These are phyloP conservation scores for Plantago coronopus DNA, from an alignment of 305 asterid species.

Conservation along the genomic window DNA sequence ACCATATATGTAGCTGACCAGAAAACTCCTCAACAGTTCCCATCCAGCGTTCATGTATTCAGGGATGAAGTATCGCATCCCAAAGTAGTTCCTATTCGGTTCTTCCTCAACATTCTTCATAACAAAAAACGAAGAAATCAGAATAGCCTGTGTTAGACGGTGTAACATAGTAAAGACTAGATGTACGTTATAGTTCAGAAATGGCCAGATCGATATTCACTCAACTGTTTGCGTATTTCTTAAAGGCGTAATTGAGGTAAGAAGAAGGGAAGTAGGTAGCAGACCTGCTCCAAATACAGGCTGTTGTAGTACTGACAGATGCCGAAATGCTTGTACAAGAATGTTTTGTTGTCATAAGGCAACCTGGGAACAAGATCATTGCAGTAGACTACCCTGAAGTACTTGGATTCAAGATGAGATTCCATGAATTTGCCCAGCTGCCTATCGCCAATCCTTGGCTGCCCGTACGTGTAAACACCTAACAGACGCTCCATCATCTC, in stretches of 20 bases:
- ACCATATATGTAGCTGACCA: slow-evolving; percentile 41
- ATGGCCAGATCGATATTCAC: too few relatives aligned
- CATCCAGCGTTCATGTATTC: slow-evolving; percentile 59
- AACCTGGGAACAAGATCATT: slow-evolving; percentile 91
- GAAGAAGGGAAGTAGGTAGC: slow-evolving; percentile 6
- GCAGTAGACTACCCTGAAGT: slow-evolving; percentile 76
- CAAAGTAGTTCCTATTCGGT: slow-evolving; percentile 79
- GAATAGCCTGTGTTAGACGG: too few relatives aligned
- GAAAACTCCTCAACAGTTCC: slow-evolving; percentile 72
- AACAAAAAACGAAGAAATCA: not conserved
- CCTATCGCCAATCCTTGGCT: slow-evolving; percentile 77
- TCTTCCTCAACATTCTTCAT: slow-evolving; percentile 71
- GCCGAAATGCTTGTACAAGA: slow-evolving; percentile 92
- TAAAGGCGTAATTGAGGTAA: too few relatives aligned
- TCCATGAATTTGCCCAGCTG: slow-evolving; percentile 62
- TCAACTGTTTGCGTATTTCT: too few relatives aligned
- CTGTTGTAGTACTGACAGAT: slow-evolving; percentile 71
- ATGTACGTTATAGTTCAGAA: too few relatives aligned
- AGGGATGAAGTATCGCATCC: slow-evolving; percentile 57
- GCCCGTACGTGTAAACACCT: slow-evolving; percentile 79
- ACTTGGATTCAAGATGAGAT: slow-evolving; percentile 54
- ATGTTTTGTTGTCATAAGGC: slow-evolving; percentile 81
- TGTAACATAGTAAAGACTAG: too few relatives aligned
- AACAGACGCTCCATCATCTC: slow-evolving; percentile 51
- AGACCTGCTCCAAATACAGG: slow-evolving; percentile 66